Conservation (phyloP, 169 alveolate species). For the Eimeria brunetti region DNA sequence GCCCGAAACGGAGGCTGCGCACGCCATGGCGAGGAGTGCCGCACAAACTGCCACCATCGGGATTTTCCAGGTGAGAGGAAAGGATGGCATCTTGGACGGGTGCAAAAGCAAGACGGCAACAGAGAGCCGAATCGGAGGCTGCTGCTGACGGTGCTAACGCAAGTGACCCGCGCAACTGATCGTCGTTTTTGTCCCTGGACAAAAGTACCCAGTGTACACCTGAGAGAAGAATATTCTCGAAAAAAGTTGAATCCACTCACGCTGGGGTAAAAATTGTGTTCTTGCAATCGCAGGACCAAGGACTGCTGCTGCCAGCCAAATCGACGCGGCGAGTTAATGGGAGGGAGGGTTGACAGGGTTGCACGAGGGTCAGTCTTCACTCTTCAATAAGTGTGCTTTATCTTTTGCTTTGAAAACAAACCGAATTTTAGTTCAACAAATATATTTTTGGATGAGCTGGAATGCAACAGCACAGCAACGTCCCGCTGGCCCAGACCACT, state of each 20-base stretch:
- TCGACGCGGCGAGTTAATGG: not conserved
- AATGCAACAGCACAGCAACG: not conserved
- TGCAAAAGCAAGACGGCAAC: not conserved
- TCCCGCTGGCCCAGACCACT: slow-evolving; percentile 31
- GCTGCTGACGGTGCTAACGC: not conserved
- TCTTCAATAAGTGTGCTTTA: not conserved
- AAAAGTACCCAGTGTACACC: not conserved
- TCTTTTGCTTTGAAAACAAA: not conserved
- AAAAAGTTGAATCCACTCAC: not conserved
- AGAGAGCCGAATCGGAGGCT: not conserved
- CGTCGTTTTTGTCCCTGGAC: not conserved
- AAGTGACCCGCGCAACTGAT: slow-evolving; percentile 1
- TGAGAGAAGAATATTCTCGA: too few species aligned
- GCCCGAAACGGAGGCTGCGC: not conserved
- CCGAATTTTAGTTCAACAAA: not conserved
- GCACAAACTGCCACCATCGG: not conserved
- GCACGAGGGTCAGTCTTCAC: not conserved
- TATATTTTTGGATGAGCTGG: not conserved
- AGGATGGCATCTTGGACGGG: not conserved
- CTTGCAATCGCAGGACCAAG: not conserved
- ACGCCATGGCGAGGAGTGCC: not conserved
- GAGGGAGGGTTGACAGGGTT: not conserved
- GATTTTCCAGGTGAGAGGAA: not conserved
- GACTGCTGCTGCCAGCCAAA: not conserved
- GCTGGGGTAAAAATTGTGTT: not conserved